phyloP scores from a whole-genome alignment of 306 rosid species.

The Malus orientalis region DNA sequence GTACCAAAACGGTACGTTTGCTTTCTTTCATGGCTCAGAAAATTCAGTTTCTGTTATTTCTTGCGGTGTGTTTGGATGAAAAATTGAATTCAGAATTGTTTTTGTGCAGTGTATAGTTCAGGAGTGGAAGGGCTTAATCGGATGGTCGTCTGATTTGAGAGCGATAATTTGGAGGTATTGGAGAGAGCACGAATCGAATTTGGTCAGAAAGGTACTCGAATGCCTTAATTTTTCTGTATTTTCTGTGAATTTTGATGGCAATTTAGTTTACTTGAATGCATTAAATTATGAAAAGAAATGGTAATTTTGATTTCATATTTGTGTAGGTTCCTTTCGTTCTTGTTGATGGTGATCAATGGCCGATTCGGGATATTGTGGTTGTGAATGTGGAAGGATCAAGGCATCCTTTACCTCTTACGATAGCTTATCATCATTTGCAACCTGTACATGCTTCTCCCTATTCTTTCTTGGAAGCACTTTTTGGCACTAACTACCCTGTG shows the following conservation, averaged over 20 bases:
- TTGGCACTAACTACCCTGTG: constrained; percentile 77
- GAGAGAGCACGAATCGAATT: constrained; percentile 57
- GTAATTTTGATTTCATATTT: neutral
- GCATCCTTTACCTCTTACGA: constrained; percentile 74
- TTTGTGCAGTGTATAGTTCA: constrained; percentile 59
- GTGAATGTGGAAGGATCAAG: constrained; percentile 65
- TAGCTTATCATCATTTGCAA: constrained; percentile 73
- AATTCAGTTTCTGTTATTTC: neutral
- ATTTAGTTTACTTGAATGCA: neutral
- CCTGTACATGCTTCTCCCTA: constrained; percentile 57
- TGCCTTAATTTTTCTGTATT: neutral
- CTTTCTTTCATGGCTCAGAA: neutral
- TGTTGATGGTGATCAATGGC: constrained; percentile 37
- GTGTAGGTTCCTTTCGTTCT: constrained; percentile 81
- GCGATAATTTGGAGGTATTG: constrained; percentile 50
- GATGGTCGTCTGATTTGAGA: constrained; percentile 83
- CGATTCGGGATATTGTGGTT: constrained; percentile 37
- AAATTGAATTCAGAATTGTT: neutral
- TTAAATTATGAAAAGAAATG: neutral
- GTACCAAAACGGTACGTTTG: constrained; percentile 59
- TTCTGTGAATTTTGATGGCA: constrained; percentile 1
- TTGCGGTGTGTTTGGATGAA: neutral
- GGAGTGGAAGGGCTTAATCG: constrained; percentile 81
- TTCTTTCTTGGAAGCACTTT: constrained; percentile 70
- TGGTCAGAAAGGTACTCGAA: constrained; percentile 48